Evolutionary conservation across 169 alveolate species (phyloP), one percentile per base, ranked within the genome.

Genomic region (Plasmodium knowlesi): DNA sequence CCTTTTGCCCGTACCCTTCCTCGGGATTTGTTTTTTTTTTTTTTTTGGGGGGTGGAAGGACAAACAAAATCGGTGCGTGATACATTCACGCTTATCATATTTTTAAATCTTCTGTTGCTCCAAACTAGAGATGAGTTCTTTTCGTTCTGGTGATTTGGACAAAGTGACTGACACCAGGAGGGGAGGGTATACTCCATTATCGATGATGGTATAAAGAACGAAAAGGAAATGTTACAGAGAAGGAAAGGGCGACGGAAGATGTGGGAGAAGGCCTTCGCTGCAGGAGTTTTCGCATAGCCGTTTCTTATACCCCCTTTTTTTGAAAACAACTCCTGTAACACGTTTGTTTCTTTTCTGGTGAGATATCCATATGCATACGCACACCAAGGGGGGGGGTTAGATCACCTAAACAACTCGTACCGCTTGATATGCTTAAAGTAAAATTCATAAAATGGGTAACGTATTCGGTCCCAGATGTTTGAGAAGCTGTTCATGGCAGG

Each of bases 401-500:
- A 3, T 73, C 67, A 88, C 25, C 73, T 78, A 41, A 57, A 88
- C 46, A 88, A 30, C 32, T 88, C 76, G 53, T 88, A 25, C 72
- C 82, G 80, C 82, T 88, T 88, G 8, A 88, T 43, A 53, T 88
- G 37, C 28, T 88, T 88, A 88, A 88, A 88, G 46, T 88, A 88
- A 34, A 73, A 43, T 43, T 88, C 94, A 41, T 88, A 88, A 79
- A 88, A 88, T n/a, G 94, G 94, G 76, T 88, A 88, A 28, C 94
- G 94, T 19, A 96, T 61, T 71, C 95, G 71, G 30, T 97, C 98
- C 92, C 84, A 92, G 28, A 97, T 46, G 50, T 95, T 95, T 39
- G 95, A 92, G 37, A 93, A 92, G 50, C 95, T 94, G 82, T 96
- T 96, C 72, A 97, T 78, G 22, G 98, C 98, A 0, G 98, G 98